These are phyloP conservation scores for Magnaporthiopsis rhizophila DNA, from an alignment of 2,329 filamentous ascomycete genomes.

Conservation along the genomic window DNA sequence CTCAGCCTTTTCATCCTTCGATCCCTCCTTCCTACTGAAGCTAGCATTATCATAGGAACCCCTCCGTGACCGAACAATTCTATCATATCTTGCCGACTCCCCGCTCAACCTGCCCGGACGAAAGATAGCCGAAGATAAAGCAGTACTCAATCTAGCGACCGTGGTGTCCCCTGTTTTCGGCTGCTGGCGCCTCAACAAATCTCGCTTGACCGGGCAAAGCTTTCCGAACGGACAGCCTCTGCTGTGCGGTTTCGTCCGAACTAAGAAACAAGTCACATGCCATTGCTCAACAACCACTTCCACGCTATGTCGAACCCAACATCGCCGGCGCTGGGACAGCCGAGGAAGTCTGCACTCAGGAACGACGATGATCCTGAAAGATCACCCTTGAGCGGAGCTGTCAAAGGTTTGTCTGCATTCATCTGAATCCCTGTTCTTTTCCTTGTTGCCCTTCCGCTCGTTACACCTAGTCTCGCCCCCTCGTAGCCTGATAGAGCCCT, in stretches of 20 bases:
- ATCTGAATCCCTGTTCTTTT: conserved; percentile 6
- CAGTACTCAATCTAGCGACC: neutral
- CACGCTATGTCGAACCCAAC: conserved; percentile 10
- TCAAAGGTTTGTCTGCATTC: conserved; percentile 36
- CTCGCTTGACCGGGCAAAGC: neutral
- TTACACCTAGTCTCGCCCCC: neutral
- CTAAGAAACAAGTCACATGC: neutral
- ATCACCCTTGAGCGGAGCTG: conserved; percentile 27
- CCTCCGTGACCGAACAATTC: neutral
- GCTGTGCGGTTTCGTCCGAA: neutral
- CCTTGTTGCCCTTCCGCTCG: neutral
- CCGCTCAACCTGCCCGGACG: neutral
- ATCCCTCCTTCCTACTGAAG: too few species aligned
- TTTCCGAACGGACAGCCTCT: neutral
- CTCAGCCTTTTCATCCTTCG: neutral
- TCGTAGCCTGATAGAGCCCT: neutral
- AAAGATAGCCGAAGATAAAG: neutral
- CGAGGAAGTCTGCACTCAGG: conserved; percentile 25
- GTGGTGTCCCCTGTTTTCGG: neutral
- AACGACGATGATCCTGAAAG: conserved; percentile 32
- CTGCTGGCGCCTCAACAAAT: neutral
- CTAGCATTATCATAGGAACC: too few species aligned
- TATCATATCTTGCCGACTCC: neutral
- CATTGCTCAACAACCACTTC: neutral
- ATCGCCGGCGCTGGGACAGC: conserved; percentile 12